Evolutionary conservation across 352 stramenopile species (phyloP), one percentile per base, ranked within the genome.

Genomic region (Plasmopara muralis): DNA sequence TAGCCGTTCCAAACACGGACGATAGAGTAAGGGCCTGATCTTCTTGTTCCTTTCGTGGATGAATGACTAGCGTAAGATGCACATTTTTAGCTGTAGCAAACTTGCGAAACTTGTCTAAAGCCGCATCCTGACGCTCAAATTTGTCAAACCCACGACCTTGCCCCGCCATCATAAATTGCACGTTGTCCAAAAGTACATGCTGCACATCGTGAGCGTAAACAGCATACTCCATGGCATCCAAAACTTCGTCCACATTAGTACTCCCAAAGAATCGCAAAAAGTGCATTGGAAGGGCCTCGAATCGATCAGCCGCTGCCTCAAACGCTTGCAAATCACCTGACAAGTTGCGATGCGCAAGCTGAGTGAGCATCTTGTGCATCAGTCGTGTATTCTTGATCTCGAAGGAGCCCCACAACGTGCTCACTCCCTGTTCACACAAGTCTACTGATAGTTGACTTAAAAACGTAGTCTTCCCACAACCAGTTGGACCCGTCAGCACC

Each of bases 131-230:
- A 6, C 82, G 84, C 52, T 94, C 84, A 55, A 94, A 94, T 68
- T 94, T 94, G 68, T 94, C 84, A 39, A 77, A 94, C 3, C 82
- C 82, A 39, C 81, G 76, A 16, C 83, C 85, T 59, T 95, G 85
- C 8, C 78, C 77, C 1, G 81, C 89, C 73, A 99, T 97, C 96
- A 99, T 99, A 60, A 99, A 99, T 75, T 99, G 97, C 60, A 99
- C 88, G 66, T 99, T 99, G 74, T 99, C 97, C 41, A 99, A 67
- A 63, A 99, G 85, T 43, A 99, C 97, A 72, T 99, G 96, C 70
- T 98, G 83, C 42, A 98, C 94, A 68, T 99, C 96, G 67, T 99
- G 92, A 14, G 96, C 94, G 58, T 99, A 98, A 28, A 98, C 94
- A 9, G 85, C 91, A 69, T 98, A 98, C 62, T 98, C 93, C 95